Evolutionary conservation across 805 yeast genomes (phyloP).

Genomic region (Candida verbasci): DNA sequence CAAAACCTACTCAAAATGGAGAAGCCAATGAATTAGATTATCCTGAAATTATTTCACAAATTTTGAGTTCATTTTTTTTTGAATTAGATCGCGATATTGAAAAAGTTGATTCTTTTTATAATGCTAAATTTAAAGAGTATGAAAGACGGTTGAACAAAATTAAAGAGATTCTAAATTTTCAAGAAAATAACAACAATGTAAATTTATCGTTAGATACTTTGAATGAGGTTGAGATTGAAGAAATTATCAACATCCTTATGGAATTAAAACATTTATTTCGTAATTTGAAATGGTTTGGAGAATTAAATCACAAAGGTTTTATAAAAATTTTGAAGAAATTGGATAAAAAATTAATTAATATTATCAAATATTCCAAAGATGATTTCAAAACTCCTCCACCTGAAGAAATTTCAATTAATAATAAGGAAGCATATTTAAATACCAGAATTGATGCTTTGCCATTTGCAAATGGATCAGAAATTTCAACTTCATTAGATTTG

Average conservation of each 20-base stretch:
- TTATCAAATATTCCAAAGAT: slow-evolving; percentile 11
- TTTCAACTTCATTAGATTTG: slow-evolving; percentile 47
- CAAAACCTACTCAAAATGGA: no score
- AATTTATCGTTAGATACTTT: slow-evolving; percentile 27
- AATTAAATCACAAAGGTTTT: slow-evolving; percentile 85
- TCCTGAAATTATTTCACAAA: slow-evolving; percentile 34
- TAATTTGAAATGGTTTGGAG: slow-evolving; percentile 91
- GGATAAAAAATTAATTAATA: slow-evolving; percentile 61
- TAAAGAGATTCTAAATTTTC: slow-evolving; percentile 30
- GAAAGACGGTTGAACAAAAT: slow-evolving; percentile 57
- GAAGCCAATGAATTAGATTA: slow-evolving; percentile 18
- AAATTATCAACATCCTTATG: slow-evolving; percentile 49
- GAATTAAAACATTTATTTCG: slow-evolving; percentile 74
- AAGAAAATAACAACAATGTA: slow-evolving; percentile 13
- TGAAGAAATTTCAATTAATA: slow-evolving; percentile 25
- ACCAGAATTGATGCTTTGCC: slow-evolving; percentile 71
- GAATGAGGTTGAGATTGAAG: slow-evolving; percentile 39
- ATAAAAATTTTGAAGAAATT: slow-evolving; percentile 83
- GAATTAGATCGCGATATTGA: slow-evolving; percentile 78
- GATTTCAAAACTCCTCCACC: neutral
- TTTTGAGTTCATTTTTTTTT: slow-evolving; percentile 65
- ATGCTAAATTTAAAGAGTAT: slow-evolving; percentile 69
- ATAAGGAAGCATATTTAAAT: slow-evolving; percentile 41
- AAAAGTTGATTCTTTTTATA: slow-evolving; percentile 74
- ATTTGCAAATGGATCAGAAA: slow-evolving; percentile 68